These are phyloP conservation scores for Linderniella brevidens DNA, from an alignment of 257 asterid species.

Conservation along the genomic window DNA sequence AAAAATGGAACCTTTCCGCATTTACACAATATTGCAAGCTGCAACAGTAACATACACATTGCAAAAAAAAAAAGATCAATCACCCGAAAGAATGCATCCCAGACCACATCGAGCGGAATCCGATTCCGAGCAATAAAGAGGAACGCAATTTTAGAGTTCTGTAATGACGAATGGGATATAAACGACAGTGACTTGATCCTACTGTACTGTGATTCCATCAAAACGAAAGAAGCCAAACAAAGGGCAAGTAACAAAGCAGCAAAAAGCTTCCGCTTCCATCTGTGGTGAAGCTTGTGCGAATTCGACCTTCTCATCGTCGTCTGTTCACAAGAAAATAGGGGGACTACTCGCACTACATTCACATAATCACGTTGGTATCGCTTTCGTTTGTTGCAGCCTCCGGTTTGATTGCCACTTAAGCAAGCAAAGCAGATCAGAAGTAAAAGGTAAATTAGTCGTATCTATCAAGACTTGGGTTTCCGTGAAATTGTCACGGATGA, in stretches of 20 bases:
- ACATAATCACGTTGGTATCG: too few relatives aligned
- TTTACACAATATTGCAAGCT: not conserved
- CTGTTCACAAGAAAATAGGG: too few relatives aligned
- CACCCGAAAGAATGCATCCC: constrained; percentile 70
- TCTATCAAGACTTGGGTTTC: not conserved
- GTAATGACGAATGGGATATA: constrained; percentile 19
- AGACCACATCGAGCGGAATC: constrained; percentile 51
- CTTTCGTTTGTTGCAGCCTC: too few relatives aligned
- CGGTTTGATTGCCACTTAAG: too few relatives aligned
- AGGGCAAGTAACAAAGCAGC: constrained; percentile 24
- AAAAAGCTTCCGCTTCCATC: constrained; percentile 59
- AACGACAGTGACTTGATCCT: constrained; percentile 26
- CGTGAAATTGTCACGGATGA: constrained; percentile 3
- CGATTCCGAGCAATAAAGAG: constrained; percentile 70
- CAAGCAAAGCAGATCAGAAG: not conserved
- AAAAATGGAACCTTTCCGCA: not conserved
- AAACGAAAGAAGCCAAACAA: constrained; percentile 28
- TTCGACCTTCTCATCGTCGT: constrained; percentile 21
- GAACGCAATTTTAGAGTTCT: constrained; percentile 50
- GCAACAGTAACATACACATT: not conserved
- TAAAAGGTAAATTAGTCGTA: not conserved
- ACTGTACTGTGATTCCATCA: constrained; percentile 37
- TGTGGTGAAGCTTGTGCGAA: constrained; percentile 33
- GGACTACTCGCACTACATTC: too few relatives aligned
- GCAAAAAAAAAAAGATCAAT: not conserved